Percentiles rank a stretch among this genome's conserved stretches.
Conservation (phyloP, 345 rosid genomes). For the Kernera saxatilis region DNA sequence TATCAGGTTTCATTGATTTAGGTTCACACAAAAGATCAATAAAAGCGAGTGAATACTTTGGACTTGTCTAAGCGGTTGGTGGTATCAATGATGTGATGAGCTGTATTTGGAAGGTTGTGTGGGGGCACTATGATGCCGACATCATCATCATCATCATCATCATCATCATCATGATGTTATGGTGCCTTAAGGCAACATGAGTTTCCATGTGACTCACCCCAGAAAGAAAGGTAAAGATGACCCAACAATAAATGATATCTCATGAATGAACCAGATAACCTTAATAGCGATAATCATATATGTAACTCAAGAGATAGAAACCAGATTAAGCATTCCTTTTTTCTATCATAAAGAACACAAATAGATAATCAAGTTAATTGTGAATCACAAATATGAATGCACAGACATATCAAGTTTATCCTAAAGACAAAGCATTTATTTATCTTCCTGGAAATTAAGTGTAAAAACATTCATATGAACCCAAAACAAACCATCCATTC, state of each 20-base stretch:
- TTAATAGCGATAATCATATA: neutral
- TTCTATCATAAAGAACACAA: neutral
- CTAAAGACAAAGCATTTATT: neutral
- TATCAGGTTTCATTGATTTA: slow-evolving; percentile 3
- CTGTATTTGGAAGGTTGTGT: slow-evolving; percentile 24
- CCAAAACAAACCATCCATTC: neutral
- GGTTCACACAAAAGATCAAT: slow-evolving; percentile 25
- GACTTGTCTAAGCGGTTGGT: slow-evolving; percentile 12
- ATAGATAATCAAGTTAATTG: neutral
- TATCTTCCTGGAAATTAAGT: neutral
- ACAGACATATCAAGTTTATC: neutral
- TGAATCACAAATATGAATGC: neutral
- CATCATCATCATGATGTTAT: slow-evolving; percentile 8
- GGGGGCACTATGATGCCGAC: slow-evolving; percentile 7
- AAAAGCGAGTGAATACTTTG: slow-evolving; percentile 2
- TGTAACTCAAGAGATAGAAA: neutral
- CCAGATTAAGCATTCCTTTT: neutral
- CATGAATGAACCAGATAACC: neutral
- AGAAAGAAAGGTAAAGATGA: slow-evolving; percentile 7
- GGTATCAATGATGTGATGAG: slow-evolving; percentile 24
- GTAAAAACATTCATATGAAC: neutral
- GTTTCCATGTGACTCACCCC: slow-evolving; percentile 26
- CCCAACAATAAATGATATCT: slow-evolving; percentile 20
- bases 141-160: slow-evolving; percentile 14
- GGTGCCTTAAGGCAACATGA: slow-evolving; percentile 15